Base-by-base conservation (phyloP, 2,329 filamentous ascomycete species). In the Alternaria dauci region DNA sequence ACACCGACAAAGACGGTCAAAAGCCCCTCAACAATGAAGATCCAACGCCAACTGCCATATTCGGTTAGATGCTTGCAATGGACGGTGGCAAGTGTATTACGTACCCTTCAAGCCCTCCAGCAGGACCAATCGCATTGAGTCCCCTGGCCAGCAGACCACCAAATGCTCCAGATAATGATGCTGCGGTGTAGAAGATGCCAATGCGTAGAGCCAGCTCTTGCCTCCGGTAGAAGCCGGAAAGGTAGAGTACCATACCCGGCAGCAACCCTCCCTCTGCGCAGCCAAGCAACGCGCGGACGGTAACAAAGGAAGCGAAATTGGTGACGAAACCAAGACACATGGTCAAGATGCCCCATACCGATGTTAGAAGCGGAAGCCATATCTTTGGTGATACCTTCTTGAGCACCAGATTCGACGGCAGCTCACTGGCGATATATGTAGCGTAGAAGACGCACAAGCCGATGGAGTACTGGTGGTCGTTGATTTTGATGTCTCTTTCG, bases 171-270 rank as follows among this genome's bases (percentile, higher is more conserved):
- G 87, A 88, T 5, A 91, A 76, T 1, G 87, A 89, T 0, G 88
- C 87, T 2, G 88, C 87, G 0, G 87, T 89, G 71, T 90, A 91
- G 69, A 91, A 90, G 6, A 91, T 79, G 30, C 88, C 89, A 51
- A 91, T 88, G 5, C 89, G 81, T 38, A 89, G 74, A 0, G 87
- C 86, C 62, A 90, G 79, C 64, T 90, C 87, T 1, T 83, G 80
- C 20, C 87, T 81, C 18, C 82, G 85, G 68, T 90, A 88, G 63
- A 91, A 84, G 7, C 83, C 81, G 0, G 87, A 89, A 12, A 91
- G 81, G 68, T 91, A 91, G 1, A 91, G 78, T 63, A 86, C 85
- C 79, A 91, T 90, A 47, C 88, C 89, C 0, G 89, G 89, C 2
- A 91, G 76, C 36, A 91, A 75, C 0, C 88, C 89, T 39, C 87